phyloP scores from a whole-genome alignment of 2,329 filamentous ascomycete species.

The Fusarium tricinctum region DNA sequence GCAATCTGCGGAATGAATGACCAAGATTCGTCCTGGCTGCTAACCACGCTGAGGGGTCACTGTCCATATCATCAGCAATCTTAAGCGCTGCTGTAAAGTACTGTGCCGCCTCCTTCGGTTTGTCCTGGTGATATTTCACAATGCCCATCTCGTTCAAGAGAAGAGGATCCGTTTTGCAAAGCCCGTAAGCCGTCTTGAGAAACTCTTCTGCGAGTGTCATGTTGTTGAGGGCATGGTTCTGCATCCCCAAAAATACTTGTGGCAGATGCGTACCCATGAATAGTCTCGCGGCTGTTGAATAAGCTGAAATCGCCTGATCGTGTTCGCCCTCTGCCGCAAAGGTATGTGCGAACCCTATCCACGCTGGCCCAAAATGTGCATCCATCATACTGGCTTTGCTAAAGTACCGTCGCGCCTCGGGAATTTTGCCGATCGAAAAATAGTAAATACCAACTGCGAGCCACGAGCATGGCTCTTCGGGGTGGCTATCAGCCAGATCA shows the following conservation, averaged over 20 bases:
- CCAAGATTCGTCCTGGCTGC: slow-evolving; percentile 89
- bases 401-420: slow-evolving; percentile 95
- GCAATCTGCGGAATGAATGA: slow-evolving; percentile 83
- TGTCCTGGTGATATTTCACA: slow-evolving; percentile 93
- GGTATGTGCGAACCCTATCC: slow-evolving; percentile 99
- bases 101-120: slow-evolving; percentile 79
- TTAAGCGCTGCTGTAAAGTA: slow-evolving; percentile 84
- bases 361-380: slow-evolving; percentile 95
- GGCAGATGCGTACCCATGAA: slow-evolving; percentile 98
- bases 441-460: slow-evolving; percentile 97
- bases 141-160: slow-evolving; percentile 96
- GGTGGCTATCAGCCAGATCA: slow-evolving; percentile 91
- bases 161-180: slow-evolving; percentile 88
- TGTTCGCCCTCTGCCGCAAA: slow-evolving; percentile 98
- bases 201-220: slow-evolving; percentile 95
- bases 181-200: slow-evolving; percentile 85
- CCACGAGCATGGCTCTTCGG: slow-evolving; percentile 92
- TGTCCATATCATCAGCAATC: slow-evolving; percentile 84
- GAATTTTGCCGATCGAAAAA: slow-evolving; percentile 87
- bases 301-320: slow-evolving; percentile 97
- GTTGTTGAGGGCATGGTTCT: slow-evolving; percentile 96
- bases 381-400: slow-evolving; percentile 98
- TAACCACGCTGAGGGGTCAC: slow-evolving; percentile 85
- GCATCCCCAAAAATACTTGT: slow-evolving; percentile 97
- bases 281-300: slow-evolving; percentile 91